These are phyloP conservation scores for Thuidium tamariscinum DNA, from an alignment of 225 moss, liverwort and hornwort genomes.

Conservation along the genomic window DNA sequence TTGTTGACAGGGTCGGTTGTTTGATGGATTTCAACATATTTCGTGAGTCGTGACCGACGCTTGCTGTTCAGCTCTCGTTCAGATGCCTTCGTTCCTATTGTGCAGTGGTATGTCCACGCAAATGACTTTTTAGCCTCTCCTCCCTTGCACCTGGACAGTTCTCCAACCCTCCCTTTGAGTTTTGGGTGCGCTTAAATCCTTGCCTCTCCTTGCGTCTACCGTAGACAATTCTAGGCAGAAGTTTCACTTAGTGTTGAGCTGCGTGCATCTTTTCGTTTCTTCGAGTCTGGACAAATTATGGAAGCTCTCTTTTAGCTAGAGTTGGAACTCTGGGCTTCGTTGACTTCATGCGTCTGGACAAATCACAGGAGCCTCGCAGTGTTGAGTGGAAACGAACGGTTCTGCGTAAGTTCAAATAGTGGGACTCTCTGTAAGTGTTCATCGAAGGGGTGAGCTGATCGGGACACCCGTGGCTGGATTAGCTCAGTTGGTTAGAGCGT, in stretches of 20 bases:
- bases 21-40: background rate
- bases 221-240: background rate
- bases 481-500: slow-evolving; percentile 28
- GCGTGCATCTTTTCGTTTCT: too few relatives aligned
- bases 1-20: too few relatives aligned
- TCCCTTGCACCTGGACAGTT: too few relatives aligned
- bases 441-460: fast-evolving
- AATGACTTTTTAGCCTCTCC: too few relatives aligned
- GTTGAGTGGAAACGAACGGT: background rate
- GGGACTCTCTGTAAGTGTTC: fast-evolving
- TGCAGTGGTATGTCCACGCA: too few relatives aligned
- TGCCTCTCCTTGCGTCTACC: background rate
- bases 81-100: background rate
- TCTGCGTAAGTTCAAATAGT: fast-evolving
- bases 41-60: background rate
- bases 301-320: background rate
- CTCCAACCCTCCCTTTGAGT: too few relatives aligned
- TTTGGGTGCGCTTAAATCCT: too few relatives aligned
- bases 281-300: too few relatives aligned
- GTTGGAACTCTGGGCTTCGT: background rate
- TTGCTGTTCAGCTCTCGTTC: background rate
- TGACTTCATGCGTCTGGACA: background rate
- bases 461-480: background rate
- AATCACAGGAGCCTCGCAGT: too few relatives aligned
- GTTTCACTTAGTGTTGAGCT: background rate